These are phyloP conservation scores for Thalassia testudinum DNA, from an alignment of 116 monocot species.

Conservation along the genomic window DNA sequence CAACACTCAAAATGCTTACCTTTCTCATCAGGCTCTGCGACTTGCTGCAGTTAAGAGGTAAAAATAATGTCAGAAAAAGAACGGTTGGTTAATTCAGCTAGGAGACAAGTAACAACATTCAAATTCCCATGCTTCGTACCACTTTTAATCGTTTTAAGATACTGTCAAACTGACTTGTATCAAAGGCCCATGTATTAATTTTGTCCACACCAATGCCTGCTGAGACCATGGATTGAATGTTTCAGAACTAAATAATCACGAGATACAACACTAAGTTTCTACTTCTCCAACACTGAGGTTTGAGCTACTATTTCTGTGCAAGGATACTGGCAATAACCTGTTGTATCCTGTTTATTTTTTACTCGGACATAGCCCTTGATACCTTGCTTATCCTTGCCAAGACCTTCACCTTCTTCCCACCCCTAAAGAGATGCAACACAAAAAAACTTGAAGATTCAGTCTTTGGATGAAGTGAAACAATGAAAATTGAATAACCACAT, in stretches of 20 bases:
- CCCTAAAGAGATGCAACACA: constrained; percentile 36
- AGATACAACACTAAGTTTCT: no score
- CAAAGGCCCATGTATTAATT: constrained; percentile 77
- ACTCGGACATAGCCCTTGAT: constrained; percentile 88
- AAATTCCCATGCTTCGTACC: constrained; percentile 18
- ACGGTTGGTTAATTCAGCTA: not conserved
- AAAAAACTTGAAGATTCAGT: not conserved
- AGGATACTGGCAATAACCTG: constrained; percentile 25
- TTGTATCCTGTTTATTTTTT: constrained; percentile 92
- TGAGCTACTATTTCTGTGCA: not conserved
- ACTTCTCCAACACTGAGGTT: no score
- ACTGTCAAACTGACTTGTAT: constrained; percentile 91
- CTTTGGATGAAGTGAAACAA: not conserved
- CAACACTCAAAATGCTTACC: constrained; percentile 22
- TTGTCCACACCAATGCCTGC: constrained; percentile 80
- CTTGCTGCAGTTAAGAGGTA: no score
- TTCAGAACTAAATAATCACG: no score
- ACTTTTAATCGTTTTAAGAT: constrained; percentile 93
- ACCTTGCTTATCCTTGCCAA: constrained; percentile 98
- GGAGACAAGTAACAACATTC: not conserved
- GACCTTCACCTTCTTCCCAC: constrained; percentile 99
- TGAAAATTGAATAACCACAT: no score
- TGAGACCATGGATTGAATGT: no score
- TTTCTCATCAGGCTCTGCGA: constrained; percentile 34
- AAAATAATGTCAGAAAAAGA: not conserved